Conservation (phyloP, 768 basidiomycete genomes). For the Boletus pseudopeckii region DNA sequence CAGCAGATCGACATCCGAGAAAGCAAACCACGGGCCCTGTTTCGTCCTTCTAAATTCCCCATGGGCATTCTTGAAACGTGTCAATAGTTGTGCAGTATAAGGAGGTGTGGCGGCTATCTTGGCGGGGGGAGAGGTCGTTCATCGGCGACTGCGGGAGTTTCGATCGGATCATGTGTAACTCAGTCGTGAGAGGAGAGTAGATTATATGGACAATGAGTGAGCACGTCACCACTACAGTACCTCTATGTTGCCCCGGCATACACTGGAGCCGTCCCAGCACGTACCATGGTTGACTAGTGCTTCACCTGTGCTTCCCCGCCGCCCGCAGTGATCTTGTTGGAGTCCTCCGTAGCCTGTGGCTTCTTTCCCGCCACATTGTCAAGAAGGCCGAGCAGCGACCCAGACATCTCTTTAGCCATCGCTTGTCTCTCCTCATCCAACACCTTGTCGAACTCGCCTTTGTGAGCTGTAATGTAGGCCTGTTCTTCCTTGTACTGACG, state of each 20-base stretch:
- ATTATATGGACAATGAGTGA: conserved; percentile 4
- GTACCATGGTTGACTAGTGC: neutral
- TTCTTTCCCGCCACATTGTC: conserved; percentile 26
- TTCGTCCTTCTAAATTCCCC: neutral
- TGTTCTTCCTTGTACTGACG: conserved; percentile 50
- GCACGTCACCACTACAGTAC: conserved; percentile 3
- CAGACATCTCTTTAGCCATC: conserved; percentile 46
- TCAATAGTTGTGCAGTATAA: too few relatives aligned
- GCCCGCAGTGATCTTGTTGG: conserved; percentile 5
- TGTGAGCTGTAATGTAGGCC: conserved; percentile 49
- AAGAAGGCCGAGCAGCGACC: conserved; percentile 36
- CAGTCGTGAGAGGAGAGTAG: neutral
- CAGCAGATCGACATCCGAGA: neutral
- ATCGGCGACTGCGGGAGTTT: neutral
- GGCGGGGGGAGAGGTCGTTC: neutral
- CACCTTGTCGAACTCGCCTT: conserved; percentile 45
- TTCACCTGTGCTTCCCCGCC: conserved; percentile 11
- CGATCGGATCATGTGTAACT: neutral
- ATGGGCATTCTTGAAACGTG: neutral
- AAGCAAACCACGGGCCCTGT: neutral
- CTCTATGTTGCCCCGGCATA: conserved; percentile 1
- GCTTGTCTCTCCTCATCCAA: conserved; percentile 52
- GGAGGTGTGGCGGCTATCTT: neutral
- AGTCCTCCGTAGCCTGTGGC: conserved; percentile 1
- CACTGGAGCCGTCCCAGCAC: neutral